These are phyloP conservation scores for Phytophthora palmivora DNA, from an alignment of 352 stramenopile species.

Conservation along the genomic window DNA sequence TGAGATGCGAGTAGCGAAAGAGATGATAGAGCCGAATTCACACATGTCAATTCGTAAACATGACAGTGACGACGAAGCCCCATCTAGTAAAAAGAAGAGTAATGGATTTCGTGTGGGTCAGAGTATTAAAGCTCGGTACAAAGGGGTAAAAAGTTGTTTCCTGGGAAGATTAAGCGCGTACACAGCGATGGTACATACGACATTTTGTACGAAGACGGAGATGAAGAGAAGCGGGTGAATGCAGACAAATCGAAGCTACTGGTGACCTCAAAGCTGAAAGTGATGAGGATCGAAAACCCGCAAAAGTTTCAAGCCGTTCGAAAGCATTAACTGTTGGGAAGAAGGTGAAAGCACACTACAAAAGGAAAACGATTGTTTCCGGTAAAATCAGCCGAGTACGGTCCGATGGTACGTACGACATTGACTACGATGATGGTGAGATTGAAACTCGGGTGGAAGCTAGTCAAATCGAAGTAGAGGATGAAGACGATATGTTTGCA, in stretches of 20 bases:
- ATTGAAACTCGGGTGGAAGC: slow-evolving; percentile 54
- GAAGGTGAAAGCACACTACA: slow-evolving; percentile 50
- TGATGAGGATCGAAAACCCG: slow-evolving; percentile 16
- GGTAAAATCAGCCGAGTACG: slow-evolving; percentile 59
- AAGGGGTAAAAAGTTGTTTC: slow-evolving; percentile 54
- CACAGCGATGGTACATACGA: slow-evolving; percentile 72
- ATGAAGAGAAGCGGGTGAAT: slow-evolving; percentile 53
- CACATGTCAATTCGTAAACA: background rate
- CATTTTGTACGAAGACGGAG: slow-evolving; percentile 72
- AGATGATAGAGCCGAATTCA: slow-evolving; percentile 25
- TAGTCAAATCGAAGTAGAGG: slow-evolving; percentile 27
- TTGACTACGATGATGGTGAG: slow-evolving; percentile 80
- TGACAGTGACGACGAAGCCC: slow-evolving; percentile 17
- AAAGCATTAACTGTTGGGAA: slow-evolving; percentile 38
- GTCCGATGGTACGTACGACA: slow-evolving; percentile 62
- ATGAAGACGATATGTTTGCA: slow-evolving; percentile 65
- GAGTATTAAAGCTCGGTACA: slow-evolving; percentile 54
- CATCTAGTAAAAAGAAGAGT: slow-evolving; percentile 13
- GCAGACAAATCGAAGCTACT: slow-evolving; percentile 34
- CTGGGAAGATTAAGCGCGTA: slow-evolving; percentile 51
- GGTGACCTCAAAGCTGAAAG: slow-evolving; percentile 12
- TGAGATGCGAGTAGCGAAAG: slow-evolving; percentile 39
- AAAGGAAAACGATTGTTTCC: slow-evolving; percentile 54
- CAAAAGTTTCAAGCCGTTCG: slow-evolving; percentile 14
- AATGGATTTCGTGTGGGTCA: slow-evolving; percentile 37